Conservation (phyloP, 2,329 filamentous ascomycete genomes). For the Diaporthe australafricana region DNA sequence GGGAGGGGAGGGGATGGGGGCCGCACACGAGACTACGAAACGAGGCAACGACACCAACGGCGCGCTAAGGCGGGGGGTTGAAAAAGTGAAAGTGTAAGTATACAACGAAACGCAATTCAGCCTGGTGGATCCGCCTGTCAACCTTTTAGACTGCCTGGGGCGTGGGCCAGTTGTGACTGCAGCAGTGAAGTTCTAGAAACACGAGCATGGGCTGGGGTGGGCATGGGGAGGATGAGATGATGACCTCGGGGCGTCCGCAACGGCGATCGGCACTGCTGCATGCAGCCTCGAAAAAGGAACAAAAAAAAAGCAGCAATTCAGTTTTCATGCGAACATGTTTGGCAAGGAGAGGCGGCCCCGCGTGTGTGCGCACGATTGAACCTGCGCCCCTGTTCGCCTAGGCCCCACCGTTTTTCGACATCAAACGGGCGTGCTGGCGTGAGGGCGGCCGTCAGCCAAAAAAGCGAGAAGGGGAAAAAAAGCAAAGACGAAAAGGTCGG, state of each 20-base stretch:
- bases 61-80: background rate
- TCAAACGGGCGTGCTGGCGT: no score
- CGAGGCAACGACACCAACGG: conserved; percentile 20
- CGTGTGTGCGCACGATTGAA: no score
- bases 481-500: background rate
- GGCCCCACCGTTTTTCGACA: background rate
- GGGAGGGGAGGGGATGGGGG: conserved; percentile 18
- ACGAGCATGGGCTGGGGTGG: background rate
- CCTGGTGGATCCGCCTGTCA: background rate
- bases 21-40: background rate
- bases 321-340: background rate
- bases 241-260: background rate
- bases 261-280: conserved; percentile 7
- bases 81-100: background rate
- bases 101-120: background rate
- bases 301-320: background rate
- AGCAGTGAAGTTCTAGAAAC: background rate
- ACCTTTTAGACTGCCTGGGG: background rate
- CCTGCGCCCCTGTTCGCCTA: no score
- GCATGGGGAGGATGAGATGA: background rate
- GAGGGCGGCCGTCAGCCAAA: background rate
- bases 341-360: background rate
- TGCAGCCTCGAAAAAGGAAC: background rate
- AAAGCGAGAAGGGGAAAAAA: background rate
- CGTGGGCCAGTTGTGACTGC: conserved; percentile 1